These are phyloP conservation scores for Przewalskia tangutica DNA, from an alignment of 257 asterid genomes.

Conservation along the genomic window DNA sequence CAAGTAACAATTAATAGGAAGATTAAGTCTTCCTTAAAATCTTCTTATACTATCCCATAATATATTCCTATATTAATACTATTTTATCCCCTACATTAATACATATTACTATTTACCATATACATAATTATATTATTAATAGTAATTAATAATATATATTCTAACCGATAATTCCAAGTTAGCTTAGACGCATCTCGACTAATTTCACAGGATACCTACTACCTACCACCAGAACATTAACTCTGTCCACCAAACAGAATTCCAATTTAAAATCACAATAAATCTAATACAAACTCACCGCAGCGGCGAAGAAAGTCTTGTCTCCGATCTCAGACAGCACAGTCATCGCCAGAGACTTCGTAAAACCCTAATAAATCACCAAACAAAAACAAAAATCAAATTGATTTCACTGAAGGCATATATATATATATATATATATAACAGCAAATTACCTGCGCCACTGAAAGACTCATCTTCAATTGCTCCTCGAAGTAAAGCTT, in stretches of 20 bases:
- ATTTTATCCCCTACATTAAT: no score
- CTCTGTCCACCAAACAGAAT: neutral
- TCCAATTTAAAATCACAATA: neutral
- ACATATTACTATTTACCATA: no score
- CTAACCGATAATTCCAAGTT: no score
- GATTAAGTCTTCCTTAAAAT: no score
- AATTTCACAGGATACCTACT: neutral
- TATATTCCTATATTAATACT: no score
- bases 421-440: neutral
- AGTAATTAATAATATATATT: no score
- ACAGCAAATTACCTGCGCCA: constrained; percentile 21
- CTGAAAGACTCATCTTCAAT: constrained; percentile 25
- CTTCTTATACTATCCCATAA: no score
- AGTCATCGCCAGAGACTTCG: constrained; percentile 93
- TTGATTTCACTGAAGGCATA: neutral
- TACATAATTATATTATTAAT: no score
- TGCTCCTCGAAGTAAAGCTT: neutral
- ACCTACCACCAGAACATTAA: neutral
- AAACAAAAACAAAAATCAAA: constrained; percentile 2
- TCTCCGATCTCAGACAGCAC: constrained; percentile 90
- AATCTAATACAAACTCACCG: constrained; percentile 39
- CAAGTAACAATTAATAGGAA: no score
- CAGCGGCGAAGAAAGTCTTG: constrained; percentile 92
- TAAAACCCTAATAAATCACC: constrained; percentile 48
- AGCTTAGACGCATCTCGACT: neutral